Evolutionary conservation across 768 basidiomycete genomes (phyloP).

Genomic region (Pulveroboletus sp.): DNA sequence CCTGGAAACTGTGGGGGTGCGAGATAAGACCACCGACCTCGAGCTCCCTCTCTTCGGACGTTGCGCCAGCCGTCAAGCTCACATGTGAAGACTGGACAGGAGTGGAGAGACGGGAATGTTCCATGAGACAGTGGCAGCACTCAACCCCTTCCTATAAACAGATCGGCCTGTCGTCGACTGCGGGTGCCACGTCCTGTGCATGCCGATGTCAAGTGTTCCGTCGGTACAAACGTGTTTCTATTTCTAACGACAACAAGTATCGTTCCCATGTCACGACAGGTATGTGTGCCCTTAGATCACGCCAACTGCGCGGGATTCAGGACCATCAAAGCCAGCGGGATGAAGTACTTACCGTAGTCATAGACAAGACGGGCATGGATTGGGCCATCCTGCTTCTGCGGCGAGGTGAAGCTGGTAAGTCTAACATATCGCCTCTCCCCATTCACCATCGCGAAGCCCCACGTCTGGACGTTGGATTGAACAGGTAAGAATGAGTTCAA

Average conservation of each 20-base stretch:
- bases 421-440: constrained; percentile 58
- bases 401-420: constrained; percentile 59
- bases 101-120: background rate
- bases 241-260: background rate
- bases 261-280: background rate
- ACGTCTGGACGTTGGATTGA: constrained; percentile 31
- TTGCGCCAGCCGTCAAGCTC: constrained; percentile 1
- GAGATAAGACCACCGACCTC: background rate
- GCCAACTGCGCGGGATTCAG: constrained; percentile 20
- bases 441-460: constrained; percentile 61
- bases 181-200: too few relatives aligned
- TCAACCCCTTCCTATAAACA: constrained; percentile 5
- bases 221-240: background rate
- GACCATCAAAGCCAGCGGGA: background rate
- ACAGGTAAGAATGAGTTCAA: background rate
- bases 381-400: constrained; percentile 43
- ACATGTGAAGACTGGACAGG: constrained; percentile 13
- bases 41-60: constrained; percentile 3
- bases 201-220: too few relatives aligned
- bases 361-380: constrained; percentile 58
- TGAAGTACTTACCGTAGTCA: constrained; percentile 53
- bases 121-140: constrained; percentile 8
- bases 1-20: constrained; percentile 2
- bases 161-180: background rate
- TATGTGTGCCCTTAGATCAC: constrained; percentile 10